phyloP scores from a whole-genome alignment of 2,329 filamentous ascomycete genomes.

The Chrysosphaeria jannelii region DNA sequence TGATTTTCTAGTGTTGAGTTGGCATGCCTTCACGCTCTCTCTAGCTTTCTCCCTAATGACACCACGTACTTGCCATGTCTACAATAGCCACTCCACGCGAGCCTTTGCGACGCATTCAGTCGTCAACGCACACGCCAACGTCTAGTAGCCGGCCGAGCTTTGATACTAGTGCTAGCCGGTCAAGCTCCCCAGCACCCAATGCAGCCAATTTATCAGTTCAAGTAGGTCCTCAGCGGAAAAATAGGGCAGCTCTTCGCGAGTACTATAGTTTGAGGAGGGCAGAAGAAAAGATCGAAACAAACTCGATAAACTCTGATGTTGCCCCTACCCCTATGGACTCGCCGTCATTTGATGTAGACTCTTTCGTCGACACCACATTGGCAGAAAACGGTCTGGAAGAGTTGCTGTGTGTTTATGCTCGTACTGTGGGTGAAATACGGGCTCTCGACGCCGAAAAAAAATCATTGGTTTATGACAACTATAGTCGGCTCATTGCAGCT shows the following conservation, averaged over 20 bases:
- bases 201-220: constrained; percentile 5
- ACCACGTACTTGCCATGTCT: constrained; percentile 17
- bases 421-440: constrained; percentile 50
- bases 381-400: constrained; percentile 33
- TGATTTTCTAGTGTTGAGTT: too few species aligned
- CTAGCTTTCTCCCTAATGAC: too few species aligned
- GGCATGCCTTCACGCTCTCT: too few species aligned
- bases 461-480: constrained; percentile 92
- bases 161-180: constrained; percentile 14
- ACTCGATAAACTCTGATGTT: constrained; percentile 19
- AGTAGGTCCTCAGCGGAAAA: constrained; percentile 16
- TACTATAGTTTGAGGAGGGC: constrained; percentile 60
- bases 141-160: constrained; percentile 49
- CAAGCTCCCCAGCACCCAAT: neutral
- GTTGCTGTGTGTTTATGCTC: constrained; percentile 37
- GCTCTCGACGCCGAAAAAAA: constrained; percentile 90
- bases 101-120: constrained; percentile 24
- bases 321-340: constrained; percentile 43
- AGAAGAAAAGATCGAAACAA: neutral
- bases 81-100: constrained; percentile 34
- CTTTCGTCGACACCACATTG: constrained; percentile 31
- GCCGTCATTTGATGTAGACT: constrained; percentile 39
- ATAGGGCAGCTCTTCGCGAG: constrained; percentile 66
- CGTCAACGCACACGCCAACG: constrained; percentile 25
- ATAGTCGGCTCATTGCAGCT: constrained; percentile 84